Evolutionary conservation across 2,329 filamentous ascomycete genomes (phyloP), one percentile per base, ranked within the genome.

Genomic region (Pestalotiopsis sp.): DNA sequence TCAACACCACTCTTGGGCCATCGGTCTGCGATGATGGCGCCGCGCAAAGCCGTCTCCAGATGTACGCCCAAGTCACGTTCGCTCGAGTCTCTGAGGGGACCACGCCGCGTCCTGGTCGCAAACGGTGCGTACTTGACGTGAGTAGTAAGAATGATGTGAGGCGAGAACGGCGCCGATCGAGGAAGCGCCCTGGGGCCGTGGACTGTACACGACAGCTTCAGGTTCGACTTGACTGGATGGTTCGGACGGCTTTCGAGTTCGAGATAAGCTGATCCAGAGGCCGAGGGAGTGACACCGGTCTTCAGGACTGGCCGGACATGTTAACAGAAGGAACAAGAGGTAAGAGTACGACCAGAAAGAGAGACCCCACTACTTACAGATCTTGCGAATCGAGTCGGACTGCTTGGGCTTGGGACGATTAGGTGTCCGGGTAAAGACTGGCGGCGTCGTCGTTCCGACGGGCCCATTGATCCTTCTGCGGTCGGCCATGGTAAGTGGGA

Each of bases 1-100:
- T 99, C 96, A n/a, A 97, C 91, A 59, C 94, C 95, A 79, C 94
- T 97, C 85, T 99, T 99, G n/a, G 96, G 96, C 93, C 95, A 99
- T 69, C 95, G 87, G 78, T 98, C 95, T 14, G 94, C 94, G 76
- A 98, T 95, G 65, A 98, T 90, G 7, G 94, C 93, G 1, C 95
- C 95, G 41, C 94, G 89, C 65, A 99, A 85, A 31, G 96, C 95
- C 17, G 94, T 95, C 80, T 98, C 95, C 3, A 99, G 84, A 78
- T 98, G 95, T 12, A 95, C 92, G 13, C 93, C 93, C 2, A 99
- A 86, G 78, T 99, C 96, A 65, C 95, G 89, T 82, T 99, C 96
- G 70, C 88, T 91, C 17, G 91, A 86, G 79, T 98, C 95, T 61
- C 95, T 90, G 25, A 97, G 84, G 78, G 98, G 97, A 13, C 95